Evolutionary conservation across 2,329 filamentous ascomycete genomes (phyloP).

Genomic region (Fusarium illudens): DNA sequence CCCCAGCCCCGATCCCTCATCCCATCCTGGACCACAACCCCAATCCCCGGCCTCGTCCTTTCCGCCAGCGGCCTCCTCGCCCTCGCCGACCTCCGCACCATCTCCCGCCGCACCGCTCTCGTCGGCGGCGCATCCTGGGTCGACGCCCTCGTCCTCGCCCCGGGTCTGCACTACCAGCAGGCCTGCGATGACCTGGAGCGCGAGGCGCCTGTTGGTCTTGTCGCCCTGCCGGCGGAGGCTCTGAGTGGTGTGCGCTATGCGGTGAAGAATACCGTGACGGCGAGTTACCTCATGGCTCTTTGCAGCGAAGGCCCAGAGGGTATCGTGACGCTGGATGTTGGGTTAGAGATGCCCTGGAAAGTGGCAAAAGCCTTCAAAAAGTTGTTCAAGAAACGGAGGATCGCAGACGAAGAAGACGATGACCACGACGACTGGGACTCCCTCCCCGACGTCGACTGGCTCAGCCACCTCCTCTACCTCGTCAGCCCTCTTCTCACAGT

Average conservation of each 20-base stretch:
- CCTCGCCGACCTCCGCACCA: slow-evolving; percentile 65
- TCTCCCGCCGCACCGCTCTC: slow-evolving; percentile 64
- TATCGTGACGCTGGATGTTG: slow-evolving; percentile 44
- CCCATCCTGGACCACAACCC: slow-evolving; percentile 54
- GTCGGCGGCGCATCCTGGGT: slow-evolving; percentile 65
- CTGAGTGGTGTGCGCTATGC: slow-evolving; percentile 39
- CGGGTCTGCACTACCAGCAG: slow-evolving; percentile 69
- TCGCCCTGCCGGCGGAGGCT: slow-evolving; percentile 36
- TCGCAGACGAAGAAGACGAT: slow-evolving; percentile 16
- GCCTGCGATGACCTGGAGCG: slow-evolving; percentile 60
- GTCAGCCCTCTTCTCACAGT: slow-evolving; percentile 57
- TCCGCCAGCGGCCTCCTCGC: slow-evolving; percentile 64
- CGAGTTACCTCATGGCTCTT: slow-evolving; percentile 53
- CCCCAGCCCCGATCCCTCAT: slow-evolving; percentile 43
- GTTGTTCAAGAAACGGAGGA: slow-evolving; percentile 3
- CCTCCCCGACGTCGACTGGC: slow-evolving; percentile 52
- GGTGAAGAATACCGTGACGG: slow-evolving; percentile 61
- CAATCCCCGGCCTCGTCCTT: slow-evolving; percentile 56
- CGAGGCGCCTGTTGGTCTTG: slow-evolving; percentile 47
- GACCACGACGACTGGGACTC: slow-evolving; percentile 34
- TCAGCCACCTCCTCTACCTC: slow-evolving; percentile 60
- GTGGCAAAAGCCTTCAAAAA: slow-evolving; percentile 29
- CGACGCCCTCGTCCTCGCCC: slow-evolving; percentile 65
- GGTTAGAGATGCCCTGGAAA: slow-evolving; percentile 33
- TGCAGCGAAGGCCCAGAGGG: slow-evolving; percentile 29